Percentiles rank a stretch among this genome's conserved stretches.
Evolutionary conservation across 139 green algal species (phyloP).

Genomic region (Medakamo hakoo): DNA sequence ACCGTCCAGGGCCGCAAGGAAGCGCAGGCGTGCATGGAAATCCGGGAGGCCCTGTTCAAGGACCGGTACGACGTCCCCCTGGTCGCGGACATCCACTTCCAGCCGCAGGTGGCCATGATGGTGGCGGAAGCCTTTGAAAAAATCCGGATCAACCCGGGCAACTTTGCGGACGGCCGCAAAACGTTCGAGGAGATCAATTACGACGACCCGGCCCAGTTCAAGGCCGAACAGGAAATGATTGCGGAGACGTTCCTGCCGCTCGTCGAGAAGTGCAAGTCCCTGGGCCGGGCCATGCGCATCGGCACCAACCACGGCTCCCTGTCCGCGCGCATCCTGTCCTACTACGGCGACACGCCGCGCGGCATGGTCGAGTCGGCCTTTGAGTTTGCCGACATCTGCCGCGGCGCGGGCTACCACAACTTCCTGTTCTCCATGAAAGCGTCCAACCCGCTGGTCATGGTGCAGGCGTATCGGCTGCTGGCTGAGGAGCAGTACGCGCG

Average conservation of each 20-base stretch:
- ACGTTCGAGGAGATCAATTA: slow-evolving; percentile 87
- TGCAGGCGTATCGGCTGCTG: slow-evolving; percentile 87
- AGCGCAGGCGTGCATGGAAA: slow-evolving; percentile 81
- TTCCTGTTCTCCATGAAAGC: slow-evolving; percentile 99
- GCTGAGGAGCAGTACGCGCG: slow-evolving; percentile 78
- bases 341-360: slow-evolving; percentile 48
- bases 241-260: slow-evolving; percentile 80
- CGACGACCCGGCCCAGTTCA: slow-evolving; percentile 72
- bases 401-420: slow-evolving; percentile 97
- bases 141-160: slow-evolving; percentile 83
- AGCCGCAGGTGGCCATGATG: slow-evolving; percentile 83
- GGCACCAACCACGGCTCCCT: slow-evolving; percentile 98
- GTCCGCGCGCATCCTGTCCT: slow-evolving; percentile 87
- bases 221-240: slow-evolving; percentile 72
- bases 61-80: slow-evolving; percentile 88
- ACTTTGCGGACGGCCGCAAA: slow-evolving; percentile 92
- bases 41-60: slow-evolving; percentile 86
- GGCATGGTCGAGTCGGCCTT: slow-evolving; percentile 90
- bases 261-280: slow-evolving; percentile 94
- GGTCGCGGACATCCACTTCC: slow-evolving; percentile 99
- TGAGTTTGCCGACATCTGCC: slow-evolving; percentile 93
- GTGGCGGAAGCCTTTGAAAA: slow-evolving; percentile 99
- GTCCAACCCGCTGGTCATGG: slow-evolving; percentile 94
- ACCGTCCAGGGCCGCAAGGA: slow-evolving; percentile 92
- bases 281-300: slow-evolving; percentile 81